Base-by-base conservation (phyloP, 192 early-diverging fungal genomes). In the Mortierella claussenii region DNA sequence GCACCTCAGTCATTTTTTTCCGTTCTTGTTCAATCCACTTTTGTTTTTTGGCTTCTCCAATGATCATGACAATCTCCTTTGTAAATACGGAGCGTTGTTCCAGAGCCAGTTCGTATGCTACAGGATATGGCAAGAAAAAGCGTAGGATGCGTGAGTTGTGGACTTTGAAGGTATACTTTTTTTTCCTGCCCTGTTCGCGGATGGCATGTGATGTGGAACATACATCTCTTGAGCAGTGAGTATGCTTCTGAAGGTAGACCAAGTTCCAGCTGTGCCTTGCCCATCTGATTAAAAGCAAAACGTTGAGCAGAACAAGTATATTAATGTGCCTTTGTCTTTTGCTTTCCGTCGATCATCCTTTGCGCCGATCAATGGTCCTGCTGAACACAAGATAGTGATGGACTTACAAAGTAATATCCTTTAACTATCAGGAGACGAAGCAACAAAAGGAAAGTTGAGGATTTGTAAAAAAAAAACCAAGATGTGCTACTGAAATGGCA, bases 21-120 rank as follows among this genome's bases (percentile, higher is more conserved):
- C 44, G 54, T 46, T 94, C 91, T 21, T 80, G 69, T 30, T 85
- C 57, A 44, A 93, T 89, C 90, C 92, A 95, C 49, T 83, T 88
- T 60, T 82, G 81, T 43, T 90, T 89, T 58, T 89, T 85, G 15
- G 92, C 93, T 50, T 79, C 75, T 20, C 87, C 60, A 42, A 89
- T 69, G 46, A 87, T 83, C 47, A 79, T 61, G 2, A 86, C 65
- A 47, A 93, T 93, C 28, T 92, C 90, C 52, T 88, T 86, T 12
- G 75, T 69, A 51, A 83, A 92, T n/a, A 65, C 53, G 5, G 86
- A 85, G n/a, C 80, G 69, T 47, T 87, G 83, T 23, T 82, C 68
- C n/a, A 90, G 69, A 24, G 87, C 74, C 15, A 89, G 57, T n/a
- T 82, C 76, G 53, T 93, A 89, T 7, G 90, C 91, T 89, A 28